A percentile compares a stretch with the other conserved stretches of the same genome.
These are phyloP conservation scores for Podaxis carcinomalis DNA, from an alignment of 768 basidiomycete genomes.

Conservation along the genomic window DNA sequence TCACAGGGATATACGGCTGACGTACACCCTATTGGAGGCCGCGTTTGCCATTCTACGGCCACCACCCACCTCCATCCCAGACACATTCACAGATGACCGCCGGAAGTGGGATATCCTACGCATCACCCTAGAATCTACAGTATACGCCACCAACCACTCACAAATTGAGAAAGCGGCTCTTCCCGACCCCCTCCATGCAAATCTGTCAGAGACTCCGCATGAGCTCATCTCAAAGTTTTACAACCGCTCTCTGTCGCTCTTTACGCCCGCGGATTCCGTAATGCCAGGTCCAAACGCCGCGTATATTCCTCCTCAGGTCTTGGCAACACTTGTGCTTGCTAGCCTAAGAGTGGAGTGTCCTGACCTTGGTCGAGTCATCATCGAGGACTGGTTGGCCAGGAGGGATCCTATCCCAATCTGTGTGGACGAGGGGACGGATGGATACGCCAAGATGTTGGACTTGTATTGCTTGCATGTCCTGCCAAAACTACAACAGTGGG, in stretches of 20 bases:
- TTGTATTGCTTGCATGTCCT: constrained; percentile 72
- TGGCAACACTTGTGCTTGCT: constrained; percentile 66
- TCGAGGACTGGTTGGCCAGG: constrained; percentile 76
- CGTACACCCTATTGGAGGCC: constrained; percentile 59
- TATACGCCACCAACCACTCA: constrained; percentile 57
- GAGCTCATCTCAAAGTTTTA: constrained; percentile 53
- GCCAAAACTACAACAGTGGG: constrained; percentile 74
- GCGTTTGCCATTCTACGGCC: constrained; percentile 61
- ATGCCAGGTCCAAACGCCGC: constrained; percentile 40
- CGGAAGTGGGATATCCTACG: constrained; percentile 87
- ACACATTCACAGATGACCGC: constrained; percentile 48
- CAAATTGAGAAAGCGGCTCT: constrained; percentile 28
- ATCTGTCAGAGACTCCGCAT: constrained; percentile 55
- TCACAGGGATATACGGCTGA: constrained; percentile 64
- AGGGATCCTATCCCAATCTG: constrained; percentile 35
- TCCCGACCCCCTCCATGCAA: constrained; percentile 48
- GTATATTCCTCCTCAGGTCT: constrained; percentile 64
- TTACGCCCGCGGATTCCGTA: constrained; percentile 46
- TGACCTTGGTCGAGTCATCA: constrained; percentile 56
- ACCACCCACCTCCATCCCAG: constrained; percentile 26
- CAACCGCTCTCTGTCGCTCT: constrained; percentile 62
- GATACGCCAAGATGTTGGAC: constrained; percentile 73
- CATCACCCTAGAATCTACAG: constrained; percentile 75
- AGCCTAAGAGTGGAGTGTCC: constrained; percentile 64
- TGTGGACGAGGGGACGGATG: constrained; percentile 26